Conservation (phyloP, 805 yeast genomes). For the Grigorovia yakushimaensis region DNA sequence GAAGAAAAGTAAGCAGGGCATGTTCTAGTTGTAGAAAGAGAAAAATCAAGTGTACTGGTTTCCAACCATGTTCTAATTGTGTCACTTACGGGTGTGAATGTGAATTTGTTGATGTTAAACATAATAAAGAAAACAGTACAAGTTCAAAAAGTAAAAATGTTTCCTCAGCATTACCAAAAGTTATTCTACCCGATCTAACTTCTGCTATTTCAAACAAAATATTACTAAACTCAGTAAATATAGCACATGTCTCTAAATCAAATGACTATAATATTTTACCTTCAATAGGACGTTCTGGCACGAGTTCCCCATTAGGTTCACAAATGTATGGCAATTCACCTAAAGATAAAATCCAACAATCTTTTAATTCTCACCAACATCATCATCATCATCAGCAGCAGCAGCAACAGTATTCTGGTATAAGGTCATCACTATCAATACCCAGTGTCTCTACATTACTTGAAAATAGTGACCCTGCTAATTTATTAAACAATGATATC, state of each 20-base stretch:
- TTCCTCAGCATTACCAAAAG: background rate
- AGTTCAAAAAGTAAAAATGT: background rate
- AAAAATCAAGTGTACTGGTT: constrained; percentile 22
- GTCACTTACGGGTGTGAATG: constrained; percentile 24
- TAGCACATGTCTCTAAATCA: constrained; percentile 6
- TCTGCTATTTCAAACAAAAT: background rate
- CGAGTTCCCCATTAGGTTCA: constrained; percentile 18
- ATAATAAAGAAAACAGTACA: background rate
- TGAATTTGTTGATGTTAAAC: constrained; percentile 4
- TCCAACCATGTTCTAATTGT: constrained; percentile 25
- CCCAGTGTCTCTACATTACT: background rate
- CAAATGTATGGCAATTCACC: background rate
- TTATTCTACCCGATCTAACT: background rate
- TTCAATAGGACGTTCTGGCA: constrained; percentile 27
- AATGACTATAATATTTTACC: constrained; percentile 26
- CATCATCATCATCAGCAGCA: background rate
- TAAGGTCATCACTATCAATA: background rate
- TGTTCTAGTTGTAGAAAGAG: background rate
- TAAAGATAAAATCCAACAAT: background rate
- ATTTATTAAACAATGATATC: background rate
- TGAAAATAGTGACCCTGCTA: background rate
- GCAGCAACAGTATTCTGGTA: background rate
- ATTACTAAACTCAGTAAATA: constrained; percentile 2
- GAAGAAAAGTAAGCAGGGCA: background rate
- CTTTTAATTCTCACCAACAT: background rate